Evolutionary conservation across 192 early-diverging fungal genomes (phyloP).

Genomic region (Coemansia sp.): DNA sequence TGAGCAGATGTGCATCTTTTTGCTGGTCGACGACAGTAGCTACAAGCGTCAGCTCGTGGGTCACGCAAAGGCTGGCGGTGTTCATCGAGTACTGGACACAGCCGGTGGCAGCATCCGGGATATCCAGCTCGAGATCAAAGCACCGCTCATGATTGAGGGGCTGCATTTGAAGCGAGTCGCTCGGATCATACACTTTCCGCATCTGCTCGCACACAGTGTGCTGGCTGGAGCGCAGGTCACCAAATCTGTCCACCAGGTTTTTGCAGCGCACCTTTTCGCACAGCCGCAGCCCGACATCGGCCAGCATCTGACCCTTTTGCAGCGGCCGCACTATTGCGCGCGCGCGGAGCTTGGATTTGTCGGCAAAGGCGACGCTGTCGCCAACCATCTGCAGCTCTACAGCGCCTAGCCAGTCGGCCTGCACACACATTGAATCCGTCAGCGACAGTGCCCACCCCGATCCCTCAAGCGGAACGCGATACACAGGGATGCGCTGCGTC

Average conservation of each 20-base stretch:
- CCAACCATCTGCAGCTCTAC: slow-evolving; percentile 36
- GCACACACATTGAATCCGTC: slow-evolving; percentile 24
- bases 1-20: slow-evolving; percentile 24
- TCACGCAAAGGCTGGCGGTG: slow-evolving; percentile 17
- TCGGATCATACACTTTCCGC: slow-evolving; percentile 1
- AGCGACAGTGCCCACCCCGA: slow-evolving; percentile 12
- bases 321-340: slow-evolving; percentile 33
- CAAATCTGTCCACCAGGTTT: slow-evolving; percentile 18
- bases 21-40: slow-evolving; percentile 36
- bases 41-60: slow-evolving; percentile 42
- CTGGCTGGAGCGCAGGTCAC: slow-evolving; percentile 18
- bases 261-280: slow-evolving; percentile 28
- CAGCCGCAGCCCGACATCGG: slow-evolving; percentile 34
- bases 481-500: slow-evolving; percentile 33
- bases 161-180: slow-evolving; percentile 6
- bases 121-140: slow-evolving; percentile 24
- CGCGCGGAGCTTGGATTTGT: slow-evolving; percentile 26
- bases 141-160: slow-evolving; percentile 27
- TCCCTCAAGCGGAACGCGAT: slow-evolving; percentile 32
- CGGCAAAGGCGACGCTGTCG: slow-evolving; percentile 23
- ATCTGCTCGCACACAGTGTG: slow-evolving; percentile 13
- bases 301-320: slow-evolving; percentile 33
- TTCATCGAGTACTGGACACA: slow-evolving; percentile 42
- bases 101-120: slow-evolving; percentile 27
- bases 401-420: slow-evolving; percentile 45